Conservation (phyloP, 2,329 filamentous ascomycete genomes). For the Cladosporium sp. region DNA sequence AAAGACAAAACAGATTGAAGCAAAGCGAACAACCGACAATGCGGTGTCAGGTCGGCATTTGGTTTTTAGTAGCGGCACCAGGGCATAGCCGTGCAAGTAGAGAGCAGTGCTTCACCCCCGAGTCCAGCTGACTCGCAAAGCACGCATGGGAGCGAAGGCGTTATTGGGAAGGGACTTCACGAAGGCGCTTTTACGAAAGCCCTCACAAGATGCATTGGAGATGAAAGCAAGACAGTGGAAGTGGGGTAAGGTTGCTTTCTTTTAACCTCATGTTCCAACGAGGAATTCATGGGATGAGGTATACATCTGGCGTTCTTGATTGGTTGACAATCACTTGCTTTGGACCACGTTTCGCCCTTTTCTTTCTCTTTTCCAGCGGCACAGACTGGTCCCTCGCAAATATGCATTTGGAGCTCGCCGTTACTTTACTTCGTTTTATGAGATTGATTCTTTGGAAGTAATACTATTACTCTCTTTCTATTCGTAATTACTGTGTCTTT, state of each 20-base stretch:
- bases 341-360: not conserved
- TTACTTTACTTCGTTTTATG: not conserved
- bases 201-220: not conserved
- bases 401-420: not conserved
- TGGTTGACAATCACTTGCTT: not conserved
- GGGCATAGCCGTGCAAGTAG: not conserved
- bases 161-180: not conserved
- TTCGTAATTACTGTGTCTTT: not conserved
- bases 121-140: not conserved
- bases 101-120: not conserved
- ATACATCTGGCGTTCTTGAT: not conserved
- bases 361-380: not conserved
- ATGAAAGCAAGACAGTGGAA: not conserved
- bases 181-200: not conserved
- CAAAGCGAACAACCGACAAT: not conserved
- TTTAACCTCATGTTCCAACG: not conserved
- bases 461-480: not conserved
- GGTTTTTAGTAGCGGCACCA: not conserved
- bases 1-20: not conserved
- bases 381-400: not conserved
- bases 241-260: not conserved
- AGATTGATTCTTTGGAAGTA: not conserved
- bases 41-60: not conserved
- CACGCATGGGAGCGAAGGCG: not conserved
- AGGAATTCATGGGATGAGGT: not conserved